These are phyloP conservation scores for Wilhelminamyces savonicus DNA, from an alignment of 805 yeast genomes.

Conservation along the genomic window DNA sequence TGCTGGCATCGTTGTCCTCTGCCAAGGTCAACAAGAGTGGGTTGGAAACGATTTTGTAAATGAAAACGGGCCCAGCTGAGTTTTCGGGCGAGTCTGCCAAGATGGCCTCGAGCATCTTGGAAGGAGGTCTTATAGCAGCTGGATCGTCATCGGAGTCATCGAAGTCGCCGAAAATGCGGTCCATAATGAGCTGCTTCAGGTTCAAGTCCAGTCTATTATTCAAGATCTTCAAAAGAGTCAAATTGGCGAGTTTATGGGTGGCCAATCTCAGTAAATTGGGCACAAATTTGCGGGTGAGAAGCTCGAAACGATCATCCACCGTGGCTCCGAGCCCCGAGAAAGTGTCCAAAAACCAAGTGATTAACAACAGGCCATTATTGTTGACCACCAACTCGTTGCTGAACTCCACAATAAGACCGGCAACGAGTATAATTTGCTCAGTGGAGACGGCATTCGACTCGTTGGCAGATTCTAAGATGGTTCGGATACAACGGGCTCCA, in stretches of 20 bases:
- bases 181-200: slow-evolving; percentile 58
- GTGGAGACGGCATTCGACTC: slow-evolving; percentile 34
- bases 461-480: slow-evolving; percentile 78
- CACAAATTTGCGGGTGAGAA: slow-evolving; percentile 56
- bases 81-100: slow-evolving; percentile 62
- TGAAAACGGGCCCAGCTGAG: slow-evolving; percentile 46
- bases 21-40: slow-evolving; percentile 43
- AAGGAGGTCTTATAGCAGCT: slow-evolving; percentile 23
- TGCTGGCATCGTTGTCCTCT: slow-evolving; percentile 17
- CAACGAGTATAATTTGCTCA: slow-evolving; percentile 66
- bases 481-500: slow-evolving; percentile 92
- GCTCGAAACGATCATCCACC: slow-evolving; percentile 51
- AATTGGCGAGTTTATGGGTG: slow-evolving; percentile 77
- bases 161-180: slow-evolving; percentile 56
- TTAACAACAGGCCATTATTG: slow-evolving; percentile 79
- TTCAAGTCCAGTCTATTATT: slow-evolving; percentile 59
- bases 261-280: slow-evolving; percentile 61
- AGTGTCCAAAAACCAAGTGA: slow-evolving; percentile 94
- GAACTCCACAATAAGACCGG: slow-evolving; percentile 71
- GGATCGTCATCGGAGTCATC: slow-evolving; percentile 14
- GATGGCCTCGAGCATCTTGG: slow-evolving; percentile 48
- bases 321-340: slow-evolving; percentile 20
- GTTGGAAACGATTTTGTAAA: slow-evolving; percentile 72
- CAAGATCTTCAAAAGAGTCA: slow-evolving; percentile 73
- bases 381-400: slow-evolving; percentile 76